These are phyloP conservation scores for Arthrobotrys musiformis DNA, from an alignment of 2,329 filamentous ascomycete species.

Conservation along the genomic window DNA sequence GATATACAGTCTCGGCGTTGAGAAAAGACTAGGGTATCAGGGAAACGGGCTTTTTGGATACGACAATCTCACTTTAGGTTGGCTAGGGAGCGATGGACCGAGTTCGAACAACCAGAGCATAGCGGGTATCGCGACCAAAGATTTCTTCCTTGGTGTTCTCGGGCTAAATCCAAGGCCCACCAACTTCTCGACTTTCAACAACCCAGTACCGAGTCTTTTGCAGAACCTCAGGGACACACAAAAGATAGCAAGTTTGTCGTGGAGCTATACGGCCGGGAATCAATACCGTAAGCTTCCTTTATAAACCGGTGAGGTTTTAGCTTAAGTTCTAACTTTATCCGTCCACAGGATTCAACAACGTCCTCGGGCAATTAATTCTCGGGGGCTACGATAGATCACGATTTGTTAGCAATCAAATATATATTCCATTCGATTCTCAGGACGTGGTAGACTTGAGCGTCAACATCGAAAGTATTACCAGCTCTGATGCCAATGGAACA, in stretches of 20 bases:
- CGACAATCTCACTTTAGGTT: constrained; percentile 36
- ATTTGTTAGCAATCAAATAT: constrained; percentile 60
- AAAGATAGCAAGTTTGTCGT: constrained; percentile 26
- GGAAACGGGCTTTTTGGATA: constrained; percentile 44
- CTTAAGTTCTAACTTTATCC: not conserved
- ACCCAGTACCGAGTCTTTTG: constrained; percentile 18
- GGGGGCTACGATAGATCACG: constrained; percentile 61
- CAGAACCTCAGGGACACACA: constrained; percentile 1
- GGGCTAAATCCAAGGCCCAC: constrained; percentile 29
- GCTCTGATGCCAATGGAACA: constrained; percentile 56
- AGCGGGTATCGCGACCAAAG: constrained; percentile 35
- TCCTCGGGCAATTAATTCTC: constrained; percentile 51
- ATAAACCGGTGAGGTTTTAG: not conserved
- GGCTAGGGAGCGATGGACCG: constrained; percentile 12
- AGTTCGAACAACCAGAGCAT: constrained; percentile 25
- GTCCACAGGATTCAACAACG: constrained; percentile 2
- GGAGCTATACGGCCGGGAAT: constrained; percentile 32
- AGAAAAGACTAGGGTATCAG: constrained; percentile 11
- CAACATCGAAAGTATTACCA: constrained; percentile 60
- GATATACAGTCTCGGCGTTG: constrained; percentile 20
- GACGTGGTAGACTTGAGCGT: constrained; percentile 60
- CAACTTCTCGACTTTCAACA: constrained; percentile 25
- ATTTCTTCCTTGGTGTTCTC: constrained; percentile 26
- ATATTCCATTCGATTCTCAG: constrained; percentile 60
- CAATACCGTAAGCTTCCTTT: constrained; percentile 9